Conservation (phyloP, 371 early-diverging fungal species). For the Mucor irregularis region DNA sequence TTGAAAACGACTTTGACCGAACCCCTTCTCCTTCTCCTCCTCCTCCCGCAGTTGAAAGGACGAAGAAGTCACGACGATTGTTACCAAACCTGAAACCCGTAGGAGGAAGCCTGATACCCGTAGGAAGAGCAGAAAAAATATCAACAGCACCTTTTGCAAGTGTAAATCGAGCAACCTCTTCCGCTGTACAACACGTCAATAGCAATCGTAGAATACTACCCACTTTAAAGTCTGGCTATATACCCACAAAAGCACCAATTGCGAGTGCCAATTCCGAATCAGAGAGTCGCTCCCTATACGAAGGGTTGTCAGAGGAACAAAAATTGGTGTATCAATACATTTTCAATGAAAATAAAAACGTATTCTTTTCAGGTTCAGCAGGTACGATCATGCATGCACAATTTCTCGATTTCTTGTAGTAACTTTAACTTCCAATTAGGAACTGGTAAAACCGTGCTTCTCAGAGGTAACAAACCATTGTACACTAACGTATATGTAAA, state of each 20-base stretch:
- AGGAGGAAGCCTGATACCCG: no score
- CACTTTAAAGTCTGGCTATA: no score
- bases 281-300: no score
- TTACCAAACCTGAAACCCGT: no score
- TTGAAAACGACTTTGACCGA: not conserved
- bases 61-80: not conserved
- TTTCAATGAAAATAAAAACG: constrained; percentile 50
- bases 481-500: no score
- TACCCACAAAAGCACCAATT: no score
- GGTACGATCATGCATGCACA: constrained; percentile 30
- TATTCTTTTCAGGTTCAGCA: constrained; percentile 86
- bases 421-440: constrained; percentile 29
- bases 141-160: no score
- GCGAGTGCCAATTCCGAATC: no score
- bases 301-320: constrained; percentile 60
- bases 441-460: constrained; percentile 77
- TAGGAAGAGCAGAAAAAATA: no score
- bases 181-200: no score
- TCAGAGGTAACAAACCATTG: constrained; percentile 51
- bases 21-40: not conserved
- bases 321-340: constrained; percentile 52
- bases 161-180: no score
- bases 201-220: no score
- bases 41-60: not conserved
- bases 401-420: not conserved